These are phyloP conservation scores for Ophiorrhiza pumila DNA, from an alignment of 257 asterid genomes.

Conservation along the genomic window DNA sequence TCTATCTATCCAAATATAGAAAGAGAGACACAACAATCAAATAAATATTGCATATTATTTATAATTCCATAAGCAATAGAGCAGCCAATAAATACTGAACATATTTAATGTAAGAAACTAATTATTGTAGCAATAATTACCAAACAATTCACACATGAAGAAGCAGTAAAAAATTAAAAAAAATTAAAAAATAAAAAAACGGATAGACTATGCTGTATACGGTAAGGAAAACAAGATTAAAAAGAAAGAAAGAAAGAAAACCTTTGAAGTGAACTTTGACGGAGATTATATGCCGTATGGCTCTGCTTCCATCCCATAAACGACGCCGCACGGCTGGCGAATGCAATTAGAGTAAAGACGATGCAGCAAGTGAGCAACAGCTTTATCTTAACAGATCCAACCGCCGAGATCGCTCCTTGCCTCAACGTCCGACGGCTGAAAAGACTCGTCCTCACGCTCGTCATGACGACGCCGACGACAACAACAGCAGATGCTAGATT, in stretches of 20 bases:
- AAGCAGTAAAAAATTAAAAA: no score
- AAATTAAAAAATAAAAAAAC: slow-evolving; percentile 3
- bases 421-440: slow-evolving; percentile 67
- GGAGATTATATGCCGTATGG: slow-evolving; percentile 25
- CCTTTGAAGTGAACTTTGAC: slow-evolving; percentile 44
- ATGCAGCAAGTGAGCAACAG: slow-evolving; percentile 50
- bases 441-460: slow-evolving; percentile 41
- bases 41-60: no score
- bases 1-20: background rate
- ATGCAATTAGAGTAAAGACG: slow-evolving; percentile 39
- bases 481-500: no score
- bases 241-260: no score
- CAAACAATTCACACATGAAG: background rate
- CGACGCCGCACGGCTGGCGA: slow-evolving; percentile 53
- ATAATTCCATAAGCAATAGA: no score
- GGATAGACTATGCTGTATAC: background rate
- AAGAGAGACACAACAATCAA: background rate
- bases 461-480: background rate
- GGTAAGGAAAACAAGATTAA: no score
- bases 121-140: slow-evolving; percentile 11
- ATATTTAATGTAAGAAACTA: background rate
- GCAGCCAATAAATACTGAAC: background rate
- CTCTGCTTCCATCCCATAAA: slow-evolving; percentile 49
- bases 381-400: slow-evolving; percentile 66
- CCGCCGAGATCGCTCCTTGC: slow-evolving; percentile 60